These are phyloP conservation scores for Postia placenta DNA, from an alignment of 768 basidiomycete species.

Conservation along the genomic window DNA sequence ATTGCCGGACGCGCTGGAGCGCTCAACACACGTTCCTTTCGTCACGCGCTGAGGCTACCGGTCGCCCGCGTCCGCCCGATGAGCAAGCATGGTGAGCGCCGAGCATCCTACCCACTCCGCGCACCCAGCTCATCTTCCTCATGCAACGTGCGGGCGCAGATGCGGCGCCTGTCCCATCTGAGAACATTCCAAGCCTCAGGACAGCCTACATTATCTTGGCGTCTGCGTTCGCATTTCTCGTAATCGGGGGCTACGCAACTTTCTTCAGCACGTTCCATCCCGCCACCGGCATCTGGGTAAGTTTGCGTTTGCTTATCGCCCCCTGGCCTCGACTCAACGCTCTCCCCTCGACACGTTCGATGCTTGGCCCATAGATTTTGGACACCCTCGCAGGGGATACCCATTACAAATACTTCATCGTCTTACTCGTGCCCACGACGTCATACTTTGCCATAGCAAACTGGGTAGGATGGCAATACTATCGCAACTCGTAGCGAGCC, in stretches of 20 bases:
- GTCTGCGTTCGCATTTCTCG: conserved; percentile 46
- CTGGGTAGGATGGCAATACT: conserved; percentile 99
- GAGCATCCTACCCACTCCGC: no score
- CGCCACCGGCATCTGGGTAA: conserved; percentile 42
- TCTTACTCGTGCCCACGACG: conserved; percentile 75
- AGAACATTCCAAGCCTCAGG: conserved; percentile 10
- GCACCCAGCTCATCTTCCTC: no score
- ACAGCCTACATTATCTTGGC: conserved; percentile 43
- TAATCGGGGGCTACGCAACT: conserved; percentile 53
- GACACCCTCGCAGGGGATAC: conserved; percentile 62
- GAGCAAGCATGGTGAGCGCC: no score
- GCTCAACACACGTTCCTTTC: no score
- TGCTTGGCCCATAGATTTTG: conserved; percentile 40
- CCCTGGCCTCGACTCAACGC: neutral
- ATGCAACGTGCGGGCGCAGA: no score
- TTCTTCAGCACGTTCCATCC: conserved; percentile 64
- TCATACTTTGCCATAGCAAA: conserved; percentile 94
- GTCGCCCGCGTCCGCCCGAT: no score
- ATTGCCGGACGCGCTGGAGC: no score
- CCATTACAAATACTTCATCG: conserved; percentile 86
- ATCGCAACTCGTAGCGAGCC: conserved; percentile 70
- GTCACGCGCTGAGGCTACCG: no score
- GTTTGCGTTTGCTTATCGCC: no score
- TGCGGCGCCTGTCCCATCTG: no score
- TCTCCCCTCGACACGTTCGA: no score